A percentile compares a stretch with the other conserved stretches of the same genome.
Evolutionary conservation across 73 alveolate species (phyloP).

Genomic region (Stentor coeruleus): DNA sequence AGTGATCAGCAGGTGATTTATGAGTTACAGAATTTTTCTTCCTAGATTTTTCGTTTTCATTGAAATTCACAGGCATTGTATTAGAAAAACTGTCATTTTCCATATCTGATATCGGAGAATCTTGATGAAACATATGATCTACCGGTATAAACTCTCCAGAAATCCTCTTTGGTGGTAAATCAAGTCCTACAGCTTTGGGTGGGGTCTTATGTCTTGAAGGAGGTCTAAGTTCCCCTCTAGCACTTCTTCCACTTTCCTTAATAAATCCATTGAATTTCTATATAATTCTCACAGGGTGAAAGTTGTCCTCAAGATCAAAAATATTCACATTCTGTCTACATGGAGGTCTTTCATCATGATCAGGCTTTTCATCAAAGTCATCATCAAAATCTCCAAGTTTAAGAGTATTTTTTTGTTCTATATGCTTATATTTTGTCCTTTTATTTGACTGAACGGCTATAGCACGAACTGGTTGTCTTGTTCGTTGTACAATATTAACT

Average conservation of each 20-base stretch:
- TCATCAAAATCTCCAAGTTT: neutral
- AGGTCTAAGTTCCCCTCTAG: neutral
- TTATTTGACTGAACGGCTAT: neutral
- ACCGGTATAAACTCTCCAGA: neutral
- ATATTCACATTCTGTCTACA: slow-evolving; percentile 1
- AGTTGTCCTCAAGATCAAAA: neutral
- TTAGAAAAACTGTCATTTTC: neutral
- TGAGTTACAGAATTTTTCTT: neutral
- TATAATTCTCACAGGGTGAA: neutral
- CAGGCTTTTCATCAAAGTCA: neutral
- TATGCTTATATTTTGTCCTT: neutral
- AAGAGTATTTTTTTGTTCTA: neutral
- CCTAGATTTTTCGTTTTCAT: neutral
- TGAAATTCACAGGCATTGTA: slow-evolving; percentile 14
- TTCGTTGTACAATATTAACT: neutral
- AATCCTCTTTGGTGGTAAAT: neutral
- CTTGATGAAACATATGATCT: neutral
- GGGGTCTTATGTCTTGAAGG: slow-evolving; percentile 1
- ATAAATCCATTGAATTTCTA: neutral
- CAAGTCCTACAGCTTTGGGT: neutral
- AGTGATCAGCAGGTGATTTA: neutral
- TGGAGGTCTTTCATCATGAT: neutral
- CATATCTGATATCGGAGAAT: neutral
- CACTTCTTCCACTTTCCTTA: neutral
- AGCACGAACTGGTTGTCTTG: neutral